Conservation (phyloP, 768 basidiomycete species). For the Lanmaoa rubissima region DNA sequence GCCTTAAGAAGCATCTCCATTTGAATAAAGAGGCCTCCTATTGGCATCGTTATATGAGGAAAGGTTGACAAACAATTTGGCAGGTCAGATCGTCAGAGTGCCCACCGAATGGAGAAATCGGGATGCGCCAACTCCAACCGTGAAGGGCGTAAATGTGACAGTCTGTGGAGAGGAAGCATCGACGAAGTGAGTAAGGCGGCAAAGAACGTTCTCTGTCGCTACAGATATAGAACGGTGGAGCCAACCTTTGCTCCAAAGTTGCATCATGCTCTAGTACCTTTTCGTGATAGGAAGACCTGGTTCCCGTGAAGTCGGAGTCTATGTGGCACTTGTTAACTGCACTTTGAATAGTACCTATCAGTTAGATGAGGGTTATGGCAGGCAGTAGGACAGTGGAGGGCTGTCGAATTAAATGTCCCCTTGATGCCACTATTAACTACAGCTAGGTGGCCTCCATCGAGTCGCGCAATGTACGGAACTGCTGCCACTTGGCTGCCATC, state of each 20-base stretch:
- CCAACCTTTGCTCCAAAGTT: neutral
- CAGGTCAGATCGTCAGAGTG: neutral
- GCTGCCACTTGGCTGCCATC: constrained; percentile 5
- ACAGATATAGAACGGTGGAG: neutral
- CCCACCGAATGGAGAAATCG: neutral
- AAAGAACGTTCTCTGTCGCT: neutral
- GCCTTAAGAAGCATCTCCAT: neutral
- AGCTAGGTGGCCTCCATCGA: constrained; percentile 7
- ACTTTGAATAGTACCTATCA: neutral
- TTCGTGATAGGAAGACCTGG: neutral
- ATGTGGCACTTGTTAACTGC: neutral
- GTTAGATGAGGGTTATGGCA: neutral
- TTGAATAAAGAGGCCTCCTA: neutral
- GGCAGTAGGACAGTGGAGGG: neutral
- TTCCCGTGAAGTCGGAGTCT: neutral
- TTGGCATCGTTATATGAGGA: neutral
- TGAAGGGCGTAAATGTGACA: neutral
- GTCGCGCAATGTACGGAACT: neutral
- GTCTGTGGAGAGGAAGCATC: neutral
- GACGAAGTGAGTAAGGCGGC: neutral
- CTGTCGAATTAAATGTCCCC: neutral
- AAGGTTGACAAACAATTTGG: neutral
- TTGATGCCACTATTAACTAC: neutral
- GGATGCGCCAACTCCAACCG: neutral
- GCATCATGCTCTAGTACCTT: neutral